Evolutionary conservation across 2,329 filamentous ascomycete genomes (phyloP).

Genomic region (Stachybotrys echinatus): DNA sequence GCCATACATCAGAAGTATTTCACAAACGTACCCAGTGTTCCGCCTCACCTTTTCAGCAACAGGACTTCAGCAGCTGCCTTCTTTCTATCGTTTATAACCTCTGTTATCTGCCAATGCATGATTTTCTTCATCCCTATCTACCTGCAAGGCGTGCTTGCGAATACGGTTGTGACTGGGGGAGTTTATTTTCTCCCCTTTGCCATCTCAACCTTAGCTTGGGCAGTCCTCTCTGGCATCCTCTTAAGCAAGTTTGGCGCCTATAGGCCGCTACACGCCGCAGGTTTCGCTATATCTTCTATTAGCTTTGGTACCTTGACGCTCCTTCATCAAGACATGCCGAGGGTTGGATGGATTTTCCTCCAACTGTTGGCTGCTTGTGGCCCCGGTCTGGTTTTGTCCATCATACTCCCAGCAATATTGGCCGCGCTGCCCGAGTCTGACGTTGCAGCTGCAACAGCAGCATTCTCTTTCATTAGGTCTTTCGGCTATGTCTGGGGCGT

Average conservation of each 20-base stretch:
- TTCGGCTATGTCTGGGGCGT: background rate
- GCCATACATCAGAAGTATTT: constrained; percentile 3
- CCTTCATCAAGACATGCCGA: constrained; percentile 19
- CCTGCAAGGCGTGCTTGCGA: constrained; percentile 31
- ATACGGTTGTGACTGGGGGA: constrained; percentile 18
- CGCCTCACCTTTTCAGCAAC: constrained; percentile 8
- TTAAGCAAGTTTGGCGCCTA: constrained; percentile 20
- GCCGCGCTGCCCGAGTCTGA: background rate
- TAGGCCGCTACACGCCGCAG: constrained; percentile 19
- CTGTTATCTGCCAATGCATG: constrained; percentile 11
- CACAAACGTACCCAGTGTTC: constrained; percentile 9
- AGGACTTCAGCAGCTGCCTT: constrained; percentile 15
- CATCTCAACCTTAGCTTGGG: constrained; percentile 13
- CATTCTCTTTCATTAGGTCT: background rate
- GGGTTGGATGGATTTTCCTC: constrained; percentile 27
- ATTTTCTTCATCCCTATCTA: constrained; percentile 35
- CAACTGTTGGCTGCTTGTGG: constrained; percentile 19
- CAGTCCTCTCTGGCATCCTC: constrained; percentile 11
- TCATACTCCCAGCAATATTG: constrained; percentile 1
- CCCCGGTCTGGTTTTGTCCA: background rate
- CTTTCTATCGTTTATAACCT: constrained; percentile 24
- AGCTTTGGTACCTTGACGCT: constrained; percentile 32
- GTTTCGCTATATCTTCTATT: constrained; percentile 18
- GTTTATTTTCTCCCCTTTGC: constrained; percentile 17
- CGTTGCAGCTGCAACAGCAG: background rate